phyloP scores from a whole-genome alignment of 2,329 filamentous ascomycete species.

The Fusarium xylarioides region DNA sequence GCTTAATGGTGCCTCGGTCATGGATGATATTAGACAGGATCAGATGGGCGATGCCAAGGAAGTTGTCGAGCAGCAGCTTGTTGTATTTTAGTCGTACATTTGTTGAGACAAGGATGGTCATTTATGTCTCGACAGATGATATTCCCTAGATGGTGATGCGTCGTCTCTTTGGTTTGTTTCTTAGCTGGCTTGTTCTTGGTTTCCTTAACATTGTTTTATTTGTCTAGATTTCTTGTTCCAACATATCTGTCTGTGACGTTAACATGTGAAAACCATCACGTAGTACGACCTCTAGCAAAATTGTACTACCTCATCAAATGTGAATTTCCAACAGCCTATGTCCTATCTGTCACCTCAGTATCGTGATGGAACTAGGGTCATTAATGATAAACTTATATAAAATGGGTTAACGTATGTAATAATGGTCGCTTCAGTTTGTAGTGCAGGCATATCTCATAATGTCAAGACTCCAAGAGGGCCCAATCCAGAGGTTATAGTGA shows the following conservation, averaged over 20 bases:
- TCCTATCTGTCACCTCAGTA: no score
- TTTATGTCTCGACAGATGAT: constrained; percentile 46
- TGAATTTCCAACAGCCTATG: neutral
- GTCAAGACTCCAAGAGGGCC: constrained; percentile 30
- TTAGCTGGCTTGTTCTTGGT: constrained; percentile 52
- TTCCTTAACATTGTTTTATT: constrained; percentile 44
- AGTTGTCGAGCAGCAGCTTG: constrained; percentile 46
- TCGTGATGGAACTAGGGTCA: neutral
- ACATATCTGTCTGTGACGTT: neutral
- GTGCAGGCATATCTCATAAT: constrained; percentile 35
- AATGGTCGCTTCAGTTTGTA: constrained; percentile 37
- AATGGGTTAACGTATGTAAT: constrained; percentile 13
- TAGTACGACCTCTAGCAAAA: neutral
- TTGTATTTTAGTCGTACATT: constrained; percentile 53
- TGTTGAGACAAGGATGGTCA: constrained; percentile 45
- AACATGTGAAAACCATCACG: neutral
- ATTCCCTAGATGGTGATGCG: constrained; percentile 45
- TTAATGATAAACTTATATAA: constrained; percentile 14
- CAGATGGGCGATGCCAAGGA: constrained; percentile 44
- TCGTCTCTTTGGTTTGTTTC: constrained; percentile 47
- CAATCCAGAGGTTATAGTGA: constrained; percentile 19
- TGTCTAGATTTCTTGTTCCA: constrained; percentile 23
- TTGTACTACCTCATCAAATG: neutral
- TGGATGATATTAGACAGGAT: constrained; percentile 48
- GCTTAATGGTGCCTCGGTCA: constrained; percentile 46